These are phyloP conservation scores for Ustilago hordei DNA, from an alignment of 1,284 basidiomycete species.

Conservation along the genomic window DNA sequence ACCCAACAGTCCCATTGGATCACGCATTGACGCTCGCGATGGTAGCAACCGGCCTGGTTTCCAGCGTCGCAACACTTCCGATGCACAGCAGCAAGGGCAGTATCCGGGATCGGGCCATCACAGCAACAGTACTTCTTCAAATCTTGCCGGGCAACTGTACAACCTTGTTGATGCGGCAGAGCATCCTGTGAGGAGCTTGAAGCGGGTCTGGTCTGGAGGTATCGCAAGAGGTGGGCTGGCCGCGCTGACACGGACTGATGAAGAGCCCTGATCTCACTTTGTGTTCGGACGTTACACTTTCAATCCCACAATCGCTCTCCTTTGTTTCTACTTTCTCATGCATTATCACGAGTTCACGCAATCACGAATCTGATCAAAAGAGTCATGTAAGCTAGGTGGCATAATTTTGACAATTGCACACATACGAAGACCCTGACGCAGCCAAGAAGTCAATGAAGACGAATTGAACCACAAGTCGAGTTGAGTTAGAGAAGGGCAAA, in stretches of 20 bases:
- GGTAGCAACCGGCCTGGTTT: conserved; percentile 20
- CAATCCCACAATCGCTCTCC: background rate
- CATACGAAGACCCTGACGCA: background rate
- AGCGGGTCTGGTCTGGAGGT: conserved; percentile 55
- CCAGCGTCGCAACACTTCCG: conserved; percentile 30
- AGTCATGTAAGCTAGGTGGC: background rate
- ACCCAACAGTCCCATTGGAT: conserved; percentile 43
- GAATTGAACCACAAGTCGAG: background rate
- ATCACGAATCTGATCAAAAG: background rate
- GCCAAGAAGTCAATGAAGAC: background rate
- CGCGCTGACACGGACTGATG: conserved; percentile 47
- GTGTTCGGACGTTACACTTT: background rate
- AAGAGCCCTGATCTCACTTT: conserved; percentile 23
- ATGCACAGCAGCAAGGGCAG: conserved; percentile 13
- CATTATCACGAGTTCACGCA: background rate
- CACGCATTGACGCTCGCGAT: conserved; percentile 17
- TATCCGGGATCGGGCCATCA: conserved; percentile 11
- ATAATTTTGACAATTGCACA: background rate
- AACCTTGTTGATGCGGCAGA: conserved; percentile 54
- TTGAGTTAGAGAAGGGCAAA: conserved; percentile 29
- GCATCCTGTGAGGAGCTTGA: conserved; percentile 54
- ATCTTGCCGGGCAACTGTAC: conserved; percentile 43
- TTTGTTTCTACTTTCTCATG: background rate
- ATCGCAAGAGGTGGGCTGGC: conserved; percentile 51
- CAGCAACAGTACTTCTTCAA: conserved; percentile 16